phyloP scores from a whole-genome alignment of 1,284 basidiomycete species.

The Ceratobasidium sp. region DNA sequence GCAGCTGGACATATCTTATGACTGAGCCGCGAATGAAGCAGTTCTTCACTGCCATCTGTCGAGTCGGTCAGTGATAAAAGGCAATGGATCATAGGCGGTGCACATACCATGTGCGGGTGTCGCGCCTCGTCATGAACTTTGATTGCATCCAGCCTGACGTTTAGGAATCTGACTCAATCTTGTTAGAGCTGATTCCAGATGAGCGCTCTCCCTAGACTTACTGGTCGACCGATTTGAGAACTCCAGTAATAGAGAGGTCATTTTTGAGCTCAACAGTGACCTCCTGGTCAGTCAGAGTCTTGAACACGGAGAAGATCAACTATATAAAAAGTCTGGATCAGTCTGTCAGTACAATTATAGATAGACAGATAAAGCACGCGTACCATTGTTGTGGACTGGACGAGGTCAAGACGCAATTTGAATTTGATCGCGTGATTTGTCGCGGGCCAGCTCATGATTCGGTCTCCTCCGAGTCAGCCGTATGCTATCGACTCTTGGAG shows the following conservation, averaged over 20 bases:
- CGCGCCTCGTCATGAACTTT: constrained; percentile 90
- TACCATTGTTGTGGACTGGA: constrained; percentile 20
- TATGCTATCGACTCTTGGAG: constrained; percentile 7
- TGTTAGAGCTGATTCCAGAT: background rate
- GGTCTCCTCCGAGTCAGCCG: constrained; percentile 12
- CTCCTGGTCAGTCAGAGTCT: constrained; percentile 96
- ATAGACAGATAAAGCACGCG: background rate
- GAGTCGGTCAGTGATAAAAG: constrained; percentile 37
- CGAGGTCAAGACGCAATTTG: constrained; percentile 24
- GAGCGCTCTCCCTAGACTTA: constrained; percentile 54
- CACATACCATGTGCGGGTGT: constrained; percentile 94
- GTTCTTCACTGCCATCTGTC: constrained; percentile 97
- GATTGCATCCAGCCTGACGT: constrained; percentile 96
- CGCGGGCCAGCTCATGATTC: constrained; percentile 8
- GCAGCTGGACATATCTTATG: constrained; percentile 95
- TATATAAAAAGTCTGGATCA: constrained; percentile 49
- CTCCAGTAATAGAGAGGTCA: constrained; percentile 95
- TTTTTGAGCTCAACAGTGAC: constrained; percentile 99
- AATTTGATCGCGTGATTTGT: constrained; percentile 17
- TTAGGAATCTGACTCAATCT: constrained; percentile 78
- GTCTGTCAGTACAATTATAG: constrained; percentile 23
- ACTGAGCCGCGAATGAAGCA: constrained; percentile 99
- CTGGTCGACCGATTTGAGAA: constrained; percentile 98
- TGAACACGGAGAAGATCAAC: constrained; percentile 99
- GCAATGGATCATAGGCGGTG: background rate